Conservation (phyloP, 768 basidiomycete genomes). For the Macrocybe gigantea region DNA sequence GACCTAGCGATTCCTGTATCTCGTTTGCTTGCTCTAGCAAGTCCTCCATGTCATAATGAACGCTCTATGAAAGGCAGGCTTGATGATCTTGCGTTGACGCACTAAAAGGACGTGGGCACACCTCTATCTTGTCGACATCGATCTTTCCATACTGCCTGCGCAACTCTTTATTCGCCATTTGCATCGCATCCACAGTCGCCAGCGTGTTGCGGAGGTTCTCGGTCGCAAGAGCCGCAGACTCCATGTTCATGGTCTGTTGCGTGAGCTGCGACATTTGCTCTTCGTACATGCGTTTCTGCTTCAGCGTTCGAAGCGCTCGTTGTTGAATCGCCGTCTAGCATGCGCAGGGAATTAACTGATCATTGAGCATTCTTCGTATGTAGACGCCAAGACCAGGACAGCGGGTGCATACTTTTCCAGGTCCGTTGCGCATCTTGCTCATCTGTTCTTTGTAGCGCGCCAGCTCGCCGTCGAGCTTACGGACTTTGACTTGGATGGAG, state of each 20-base stretch:
- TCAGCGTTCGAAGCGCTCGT: conserved; percentile 87
- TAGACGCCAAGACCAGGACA: background rate
- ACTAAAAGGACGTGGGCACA: conserved; percentile 25
- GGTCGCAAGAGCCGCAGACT: conserved; percentile 91
- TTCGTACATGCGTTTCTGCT: conserved; percentile 97
- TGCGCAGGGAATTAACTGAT: conserved; percentile 1
- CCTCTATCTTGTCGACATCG: conserved; percentile 98
- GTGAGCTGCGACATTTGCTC: conserved; percentile 82
- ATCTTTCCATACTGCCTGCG: conserved; percentile 96
- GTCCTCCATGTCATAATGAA: conserved; percentile 99
- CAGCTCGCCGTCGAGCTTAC: conserved; percentile 93
- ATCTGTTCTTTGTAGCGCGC: conserved; percentile 93
- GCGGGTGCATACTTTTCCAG: conserved; percentile 72
- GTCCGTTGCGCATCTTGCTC: conserved; percentile 87
- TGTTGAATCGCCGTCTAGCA: conserved; percentile 83
- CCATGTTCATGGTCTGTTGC: conserved; percentile 99
- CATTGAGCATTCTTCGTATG: background rate
- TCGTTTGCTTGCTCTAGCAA: conserved; percentile 96
- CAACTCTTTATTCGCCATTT: conserved; percentile 92
- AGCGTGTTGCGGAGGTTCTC: conserved; percentile 98
- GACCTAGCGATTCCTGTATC: conserved; percentile 88
- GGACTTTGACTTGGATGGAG: conserved; percentile 93
- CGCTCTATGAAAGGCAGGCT: conserved; percentile 44
- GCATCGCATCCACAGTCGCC: conserved; percentile 98
- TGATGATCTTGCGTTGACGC: background rate